Base-by-base conservation (phyloP, 371 early-diverging fungal species). In the Funneliformis caledonium region DNA sequence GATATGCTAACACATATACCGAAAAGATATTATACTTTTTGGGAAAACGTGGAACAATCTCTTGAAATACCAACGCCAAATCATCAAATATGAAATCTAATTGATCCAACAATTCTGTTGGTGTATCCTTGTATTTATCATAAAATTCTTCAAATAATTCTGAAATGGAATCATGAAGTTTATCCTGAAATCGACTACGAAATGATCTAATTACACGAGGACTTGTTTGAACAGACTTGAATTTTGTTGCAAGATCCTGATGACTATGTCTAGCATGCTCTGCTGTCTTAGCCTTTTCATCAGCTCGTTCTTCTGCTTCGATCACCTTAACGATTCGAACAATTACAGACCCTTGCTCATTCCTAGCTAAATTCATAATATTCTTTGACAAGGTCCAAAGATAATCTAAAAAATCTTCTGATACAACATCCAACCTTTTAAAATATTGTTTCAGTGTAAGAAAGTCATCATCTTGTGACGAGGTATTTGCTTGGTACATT, bases 1-100 rank as follows among this genome's bases (percentile, higher is more conserved):
- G 99, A 83, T 97, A 98, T 85, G 96, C 97, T 62, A 95, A 86
- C 1, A 97, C 95, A 84, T 94, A 97, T 82, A 95, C 93, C 19
- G 95, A 94, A 83, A 97, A 97, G 33, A 97, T 94, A 79, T 94
- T 94, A 4, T 1, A 85, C 86, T 62, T 94, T 86, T 6, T 56
- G 16, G 99, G 99, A 74, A 98, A 96, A 22, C 91, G 90, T 11
- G 97, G 96, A 22, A 91, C 93, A 19, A 99, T 87, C 12, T 94
- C 92, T 82, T 98, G 96, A 79, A 90, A 91, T 0, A 98, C 94
- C 60, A 97, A 79, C 8, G 93, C 93, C 52, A 99, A 88, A 81
- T 98, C 97, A 72, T 96, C 93, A 52, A 96, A 92, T n/a, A 98
- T 93, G 80, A 95, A 93, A 10, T 93, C 94, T 0, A 91, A 89